Evolutionary conservation across 805 yeast genomes (phyloP).

Genomic region (Brettanomyces anomalus): DNA sequence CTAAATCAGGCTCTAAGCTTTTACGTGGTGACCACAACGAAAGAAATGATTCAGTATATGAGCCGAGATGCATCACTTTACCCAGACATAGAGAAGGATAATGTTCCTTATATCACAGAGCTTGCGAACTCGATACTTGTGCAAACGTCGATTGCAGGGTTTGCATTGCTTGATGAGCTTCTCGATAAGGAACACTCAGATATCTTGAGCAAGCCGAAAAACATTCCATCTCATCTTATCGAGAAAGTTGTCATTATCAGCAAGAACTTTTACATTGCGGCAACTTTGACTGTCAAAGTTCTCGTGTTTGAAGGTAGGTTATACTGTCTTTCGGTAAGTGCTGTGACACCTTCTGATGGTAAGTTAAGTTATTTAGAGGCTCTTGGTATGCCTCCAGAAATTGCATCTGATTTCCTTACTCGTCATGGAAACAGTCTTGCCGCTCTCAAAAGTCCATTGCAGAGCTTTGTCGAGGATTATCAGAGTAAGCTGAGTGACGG

Average conservation of each 20-base stretch:
- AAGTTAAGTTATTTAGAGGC: constrained; percentile 25
- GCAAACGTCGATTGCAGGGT: constrained; percentile 32
- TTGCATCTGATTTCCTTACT: constrained; percentile 15
- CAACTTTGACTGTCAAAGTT: constrained; percentile 25
- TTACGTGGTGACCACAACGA: constrained; percentile 35
- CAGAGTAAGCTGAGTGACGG: constrained; percentile 20
- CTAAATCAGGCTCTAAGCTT: constrained; percentile 28
- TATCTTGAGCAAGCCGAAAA: constrained; percentile 14
- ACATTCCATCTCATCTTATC: constrained; percentile 30
- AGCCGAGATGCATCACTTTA: constrained; percentile 29
- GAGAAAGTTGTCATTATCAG: constrained; percentile 38
- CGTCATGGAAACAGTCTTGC: background rate
- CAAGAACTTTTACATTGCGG: constrained; percentile 30
- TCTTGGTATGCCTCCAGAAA: constrained; percentile 23
- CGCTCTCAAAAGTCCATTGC: constrained; percentile 9
- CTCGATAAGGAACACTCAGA: constrained; percentile 21
- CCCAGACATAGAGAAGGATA: constrained; percentile 25
- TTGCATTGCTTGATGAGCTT: constrained; percentile 29
- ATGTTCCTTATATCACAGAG: constrained; percentile 18
- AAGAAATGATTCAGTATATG: constrained; percentile 25
- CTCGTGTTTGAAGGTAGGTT: constrained; percentile 27
- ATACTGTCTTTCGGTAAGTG: constrained; percentile 29
- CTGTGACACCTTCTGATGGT: constrained; percentile 32
- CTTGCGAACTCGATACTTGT: constrained; percentile 20
- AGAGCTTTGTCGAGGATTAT: constrained; percentile 10